Percentiles rank a stretch among this genome's conserved stretches.
Conservation (phyloP, 192 early-diverging fungal genomes). For the Cladochytrium replicatum region DNA sequence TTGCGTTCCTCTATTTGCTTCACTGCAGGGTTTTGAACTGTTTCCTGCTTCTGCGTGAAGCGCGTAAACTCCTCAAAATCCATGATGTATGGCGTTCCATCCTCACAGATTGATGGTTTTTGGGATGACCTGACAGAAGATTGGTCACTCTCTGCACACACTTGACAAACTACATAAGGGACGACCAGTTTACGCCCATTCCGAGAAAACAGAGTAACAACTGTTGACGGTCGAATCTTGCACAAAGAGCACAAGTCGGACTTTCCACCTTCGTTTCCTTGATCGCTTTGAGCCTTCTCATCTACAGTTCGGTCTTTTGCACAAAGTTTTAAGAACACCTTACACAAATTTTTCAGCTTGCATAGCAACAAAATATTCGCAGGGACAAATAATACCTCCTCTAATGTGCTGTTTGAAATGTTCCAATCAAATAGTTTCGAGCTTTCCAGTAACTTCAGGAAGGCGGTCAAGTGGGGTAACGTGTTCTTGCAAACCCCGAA, state of each 20-base stretch:
- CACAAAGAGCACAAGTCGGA: constrained; percentile 11
- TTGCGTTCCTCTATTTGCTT: too few species aligned
- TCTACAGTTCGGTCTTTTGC: constrained; percentile 16
- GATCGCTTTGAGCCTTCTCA: constrained; percentile 4
- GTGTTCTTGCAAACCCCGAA: constrained; percentile 11
- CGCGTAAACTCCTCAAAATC: too few species aligned
- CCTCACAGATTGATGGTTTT: too few species aligned
- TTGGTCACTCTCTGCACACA: constrained; percentile 12
- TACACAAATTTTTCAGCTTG: not conserved
- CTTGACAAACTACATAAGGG: constrained; percentile 14
- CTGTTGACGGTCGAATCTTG: constrained; percentile 3
- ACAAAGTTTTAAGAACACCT: constrained; percentile 23
- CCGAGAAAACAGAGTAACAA: constrained; percentile 17
- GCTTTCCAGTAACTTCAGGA: constrained; percentile 13
- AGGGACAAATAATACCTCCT: constrained; percentile 18
- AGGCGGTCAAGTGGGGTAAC: constrained; percentile 12
- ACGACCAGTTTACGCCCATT: constrained; percentile 14
- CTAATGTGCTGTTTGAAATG: constrained; percentile 22
- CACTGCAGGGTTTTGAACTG: too few species aligned
- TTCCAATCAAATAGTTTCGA: constrained; percentile 22
- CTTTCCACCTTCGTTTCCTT: not conserved
- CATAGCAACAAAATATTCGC: constrained; percentile 6
- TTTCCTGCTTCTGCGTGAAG: too few species aligned
- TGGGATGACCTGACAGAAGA: too few species aligned
- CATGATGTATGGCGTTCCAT: too few species aligned